Conservation (phyloP, 257 asterid genomes). For the Catharanthus roseus region DNA sequence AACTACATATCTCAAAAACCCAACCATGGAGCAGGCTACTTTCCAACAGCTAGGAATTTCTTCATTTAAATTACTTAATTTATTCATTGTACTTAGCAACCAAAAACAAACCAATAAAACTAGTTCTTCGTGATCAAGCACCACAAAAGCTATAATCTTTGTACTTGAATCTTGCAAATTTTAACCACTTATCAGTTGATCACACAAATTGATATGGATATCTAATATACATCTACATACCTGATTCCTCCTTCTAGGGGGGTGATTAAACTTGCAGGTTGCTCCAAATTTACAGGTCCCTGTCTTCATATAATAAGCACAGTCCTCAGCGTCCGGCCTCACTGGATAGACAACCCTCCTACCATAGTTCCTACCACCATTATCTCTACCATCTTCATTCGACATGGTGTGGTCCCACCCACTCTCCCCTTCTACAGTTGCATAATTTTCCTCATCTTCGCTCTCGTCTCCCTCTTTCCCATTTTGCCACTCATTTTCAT, state of each 20-base stretch:
- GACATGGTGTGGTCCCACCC: not conserved
- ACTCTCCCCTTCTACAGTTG: conserved; percentile 17
- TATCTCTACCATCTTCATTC: conserved; percentile 11
- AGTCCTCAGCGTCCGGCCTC: conserved; percentile 89
- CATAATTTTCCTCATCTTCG: conserved; percentile 7
- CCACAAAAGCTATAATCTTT: not conserved
- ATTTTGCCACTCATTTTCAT: not conserved
- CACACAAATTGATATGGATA: not conserved
- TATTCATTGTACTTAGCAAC: not conserved
- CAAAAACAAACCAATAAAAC: not conserved
- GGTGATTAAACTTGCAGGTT: conserved; percentile 90
- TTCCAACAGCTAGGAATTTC: not conserved
- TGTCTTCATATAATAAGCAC: conserved; percentile 63
- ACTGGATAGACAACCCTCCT: conserved; percentile 50
- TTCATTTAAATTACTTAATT: not conserved
- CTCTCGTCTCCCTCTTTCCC: conserved; percentile 5
- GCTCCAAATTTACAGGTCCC: conserved; percentile 81
- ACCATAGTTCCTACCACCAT: conserved; percentile 8
- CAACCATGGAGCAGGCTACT: no score
- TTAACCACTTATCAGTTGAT: not conserved
- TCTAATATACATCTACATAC: conserved; percentile 19
- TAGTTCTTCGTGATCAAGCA: not conserved
- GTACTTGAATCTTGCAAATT: not conserved
- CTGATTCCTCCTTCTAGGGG: conserved; percentile 61
- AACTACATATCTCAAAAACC: not conserved